A percentile compares a stretch with the other conserved stretches of the same genome.
Evolutionary conservation across 371 early-diverging fungal genomes (phyloP).

Genomic region (Mucor circinelloides): DNA sequence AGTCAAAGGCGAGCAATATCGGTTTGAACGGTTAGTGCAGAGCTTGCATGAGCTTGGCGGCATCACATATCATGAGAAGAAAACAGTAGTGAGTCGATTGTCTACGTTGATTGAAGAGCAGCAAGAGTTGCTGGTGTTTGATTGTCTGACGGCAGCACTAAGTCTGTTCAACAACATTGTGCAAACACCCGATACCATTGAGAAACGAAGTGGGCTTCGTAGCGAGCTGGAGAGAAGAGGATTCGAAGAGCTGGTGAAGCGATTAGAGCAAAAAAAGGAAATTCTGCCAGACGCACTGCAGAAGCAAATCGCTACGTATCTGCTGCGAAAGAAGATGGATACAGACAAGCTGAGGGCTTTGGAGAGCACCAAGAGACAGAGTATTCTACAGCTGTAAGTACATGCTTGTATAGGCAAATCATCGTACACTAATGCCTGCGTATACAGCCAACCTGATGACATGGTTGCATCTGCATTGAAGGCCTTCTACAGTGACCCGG

Average conservation of each 20-base stretch:
- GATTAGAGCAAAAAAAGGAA: slow-evolving; percentile 38
- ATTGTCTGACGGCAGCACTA: slow-evolving; percentile 56
- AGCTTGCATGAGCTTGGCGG: slow-evolving; percentile 35
- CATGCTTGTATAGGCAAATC: neutral
- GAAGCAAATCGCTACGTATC: slow-evolving; percentile 46
- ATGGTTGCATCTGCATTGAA: slow-evolving; percentile 39
- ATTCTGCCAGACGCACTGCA: slow-evolving; percentile 41
- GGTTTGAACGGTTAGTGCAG: slow-evolving; percentile 63
- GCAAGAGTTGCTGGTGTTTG: slow-evolving; percentile 31
- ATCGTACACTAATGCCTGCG: neutral
- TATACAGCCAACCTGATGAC: slow-evolving; percentile 41
- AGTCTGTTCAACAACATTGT: slow-evolving; percentile 58
- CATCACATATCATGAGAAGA: neutral
- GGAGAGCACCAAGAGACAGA: slow-evolving; percentile 41
- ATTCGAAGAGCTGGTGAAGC: slow-evolving; percentile 48
- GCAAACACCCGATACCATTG: slow-evolving; percentile 55
- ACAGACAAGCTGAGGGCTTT: slow-evolving; percentile 51
- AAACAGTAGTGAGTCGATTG: neutral
- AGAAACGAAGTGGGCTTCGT: slow-evolving; percentile 52
- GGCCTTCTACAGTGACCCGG: slow-evolving; percentile 35
- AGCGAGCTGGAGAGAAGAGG: slow-evolving; percentile 64
- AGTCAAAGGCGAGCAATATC: slow-evolving; percentile 62
- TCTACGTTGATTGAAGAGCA: slow-evolving; percentile 7
- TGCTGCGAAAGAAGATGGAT: slow-evolving; percentile 54
- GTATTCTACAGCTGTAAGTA: slow-evolving; percentile 41